Conservation (phyloP, 2,329 filamentous ascomycete species). For the Colletotrichum sp. region DNA sequence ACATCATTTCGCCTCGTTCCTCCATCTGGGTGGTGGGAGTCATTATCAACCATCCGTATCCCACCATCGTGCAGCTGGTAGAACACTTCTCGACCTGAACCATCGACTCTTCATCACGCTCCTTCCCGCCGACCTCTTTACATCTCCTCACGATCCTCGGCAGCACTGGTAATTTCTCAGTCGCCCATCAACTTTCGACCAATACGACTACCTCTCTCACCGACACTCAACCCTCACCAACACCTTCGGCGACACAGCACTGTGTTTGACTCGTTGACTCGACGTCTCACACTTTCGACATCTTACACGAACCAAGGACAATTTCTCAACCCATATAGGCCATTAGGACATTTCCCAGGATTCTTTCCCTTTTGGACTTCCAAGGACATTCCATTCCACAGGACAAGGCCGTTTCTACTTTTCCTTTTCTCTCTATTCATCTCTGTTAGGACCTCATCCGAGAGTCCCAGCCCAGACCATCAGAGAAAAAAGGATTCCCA, state of each 20-base stretch:
- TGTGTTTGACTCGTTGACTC: constrained; percentile 54
- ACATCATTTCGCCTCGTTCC: constrained; percentile 24
- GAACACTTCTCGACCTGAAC: neutral
- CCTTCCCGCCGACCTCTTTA: constrained; percentile 34
- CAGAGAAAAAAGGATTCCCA: constrained; percentile 9
- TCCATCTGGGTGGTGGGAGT: constrained; percentile 12
- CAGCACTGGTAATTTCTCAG: constrained; percentile 7
- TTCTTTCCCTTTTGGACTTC: constrained; percentile 9
- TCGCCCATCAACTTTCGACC: constrained; percentile 5
- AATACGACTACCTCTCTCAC: neutral
- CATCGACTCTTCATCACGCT: constrained; percentile 37
- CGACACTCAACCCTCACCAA: neutral
- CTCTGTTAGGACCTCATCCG: constrained; percentile 15
- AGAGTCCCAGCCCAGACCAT: constrained; percentile 24
- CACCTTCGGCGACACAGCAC: neutral
- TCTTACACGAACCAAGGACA: constrained; percentile 19
- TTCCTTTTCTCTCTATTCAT: constrained; percentile 26
- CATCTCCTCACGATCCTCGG: constrained; percentile 23
- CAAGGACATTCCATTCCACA: constrained; percentile 10
- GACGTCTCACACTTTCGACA: constrained; percentile 42
- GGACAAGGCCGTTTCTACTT: constrained; percentile 23
- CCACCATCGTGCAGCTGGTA: constrained; percentile 11
- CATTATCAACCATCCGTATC: constrained; percentile 24
- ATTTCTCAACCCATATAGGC: constrained; percentile 22
- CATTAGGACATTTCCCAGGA: constrained; percentile 5